Evolutionary conservation across 1,284 basidiomycete genomes (phyloP).

Genomic region (Cerrena zonata): DNA sequence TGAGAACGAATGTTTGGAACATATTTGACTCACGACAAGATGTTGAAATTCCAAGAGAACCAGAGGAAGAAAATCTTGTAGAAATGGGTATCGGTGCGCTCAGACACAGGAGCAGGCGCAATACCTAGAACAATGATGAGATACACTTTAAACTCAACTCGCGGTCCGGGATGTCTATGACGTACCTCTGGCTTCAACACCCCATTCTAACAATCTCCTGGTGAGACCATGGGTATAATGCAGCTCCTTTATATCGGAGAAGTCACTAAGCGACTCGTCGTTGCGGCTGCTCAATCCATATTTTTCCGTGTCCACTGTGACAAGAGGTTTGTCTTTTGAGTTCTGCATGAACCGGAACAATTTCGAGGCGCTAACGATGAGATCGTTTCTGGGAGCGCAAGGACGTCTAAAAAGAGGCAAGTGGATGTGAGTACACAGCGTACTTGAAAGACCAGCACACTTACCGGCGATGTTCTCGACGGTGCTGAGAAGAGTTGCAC

Average conservation of each 20-base stretch:
- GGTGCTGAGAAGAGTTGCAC: background rate
- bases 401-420: too few relatives aligned
- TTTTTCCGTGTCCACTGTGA: slow-evolving; percentile 4
- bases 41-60: slow-evolving; percentile 69
- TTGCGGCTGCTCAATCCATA: background rate
- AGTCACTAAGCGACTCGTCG: background rate
- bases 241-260: background rate
- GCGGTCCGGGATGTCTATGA: background rate
- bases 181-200: slow-evolving; percentile 22
- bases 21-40: slow-evolving; percentile 52
- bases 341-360: too few relatives aligned
- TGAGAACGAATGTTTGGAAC: background rate
- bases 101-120: slow-evolving; percentile 40
- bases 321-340: background rate
- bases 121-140: slow-evolving; percentile 34
- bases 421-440: too few relatives aligned
- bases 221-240: background rate
- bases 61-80: slow-evolving; percentile 73
- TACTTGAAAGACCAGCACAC: too few relatives aligned
- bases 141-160: background rate
- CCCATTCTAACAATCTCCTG: slow-evolving; percentile 18
- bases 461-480: background rate
- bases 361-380: too few relatives aligned
- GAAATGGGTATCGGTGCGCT: slow-evolving; percentile 59
- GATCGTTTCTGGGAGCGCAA: too few relatives aligned